Conservation (phyloP, 1,284 basidiomycete species). For the Singerocomus inundabilis region DNA sequence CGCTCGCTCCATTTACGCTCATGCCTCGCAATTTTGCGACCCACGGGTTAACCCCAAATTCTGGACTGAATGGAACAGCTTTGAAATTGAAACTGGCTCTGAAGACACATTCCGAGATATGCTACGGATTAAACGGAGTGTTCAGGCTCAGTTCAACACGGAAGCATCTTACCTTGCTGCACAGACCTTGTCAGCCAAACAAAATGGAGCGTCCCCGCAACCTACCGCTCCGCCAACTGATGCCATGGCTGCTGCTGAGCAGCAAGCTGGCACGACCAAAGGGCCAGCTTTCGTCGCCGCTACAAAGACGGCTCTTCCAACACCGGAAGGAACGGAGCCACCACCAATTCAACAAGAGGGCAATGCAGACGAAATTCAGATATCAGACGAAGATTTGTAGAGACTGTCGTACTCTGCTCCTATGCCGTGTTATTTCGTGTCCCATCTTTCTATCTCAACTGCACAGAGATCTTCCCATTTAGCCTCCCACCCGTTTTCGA, state of each 20-base stretch:
- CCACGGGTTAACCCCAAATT: slow-evolving; percentile 87
- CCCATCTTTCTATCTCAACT: slow-evolving; percentile 72
- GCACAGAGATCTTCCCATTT: slow-evolving; percentile 74
- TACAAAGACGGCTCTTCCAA: slow-evolving; percentile 42
- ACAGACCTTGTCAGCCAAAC: slow-evolving; percentile 72
- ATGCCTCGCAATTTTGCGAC: slow-evolving; percentile 98
- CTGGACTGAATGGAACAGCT: slow-evolving; percentile 96
- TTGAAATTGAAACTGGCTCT: slow-evolving; percentile 97
- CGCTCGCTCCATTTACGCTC: slow-evolving; percentile 93
- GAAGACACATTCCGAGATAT: slow-evolving; percentile 99
- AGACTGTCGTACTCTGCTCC: slow-evolving; percentile 12
- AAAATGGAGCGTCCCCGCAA: slow-evolving; percentile 53
- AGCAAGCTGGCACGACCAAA: slow-evolving; percentile 42
- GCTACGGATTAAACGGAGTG: slow-evolving; percentile 96
- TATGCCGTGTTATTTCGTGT: slow-evolving; percentile 31
- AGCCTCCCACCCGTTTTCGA: slow-evolving; percentile 64
- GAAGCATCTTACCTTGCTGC: slow-evolving; percentile 88
- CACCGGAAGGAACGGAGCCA: slow-evolving; percentile 32
- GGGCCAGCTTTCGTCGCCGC: slow-evolving; percentile 69
- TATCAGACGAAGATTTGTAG: slow-evolving; percentile 70
- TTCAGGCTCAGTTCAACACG: slow-evolving; percentile 98
- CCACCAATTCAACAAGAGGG: slow-evolving; percentile 35
- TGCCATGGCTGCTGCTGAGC: slow-evolving; percentile 69
- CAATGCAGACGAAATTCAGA: slow-evolving; percentile 81
- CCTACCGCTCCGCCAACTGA: slow-evolving; percentile 57